Percentiles rank a stretch among this genome's conserved stretches.
phyloP scores from a whole-genome alignment of 495 filamentous ascomycete genomes.

The Aspergillus nidulans region DNA sequence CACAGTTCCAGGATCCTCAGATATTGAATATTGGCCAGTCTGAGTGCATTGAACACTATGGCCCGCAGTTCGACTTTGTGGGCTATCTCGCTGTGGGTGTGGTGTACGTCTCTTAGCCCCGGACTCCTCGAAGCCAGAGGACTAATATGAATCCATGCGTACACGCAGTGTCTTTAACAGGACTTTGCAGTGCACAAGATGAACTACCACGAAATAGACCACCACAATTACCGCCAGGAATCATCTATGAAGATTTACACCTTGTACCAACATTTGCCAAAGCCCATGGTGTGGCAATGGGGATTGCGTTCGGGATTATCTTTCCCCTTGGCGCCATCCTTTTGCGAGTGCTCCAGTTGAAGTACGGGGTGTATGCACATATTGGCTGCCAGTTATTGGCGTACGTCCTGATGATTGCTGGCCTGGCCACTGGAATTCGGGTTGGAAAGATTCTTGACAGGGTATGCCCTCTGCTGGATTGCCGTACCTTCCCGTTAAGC shows the following conservation, averaged over 20 bases:
- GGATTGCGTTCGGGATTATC: conserved; percentile 8
- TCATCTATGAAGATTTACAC: conserved; percentile 14
- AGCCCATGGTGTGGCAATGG: conserved; percentile 12
- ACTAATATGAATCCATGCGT: background rate
- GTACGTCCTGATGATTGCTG: conserved; percentile 10
- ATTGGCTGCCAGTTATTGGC: conserved; percentile 6
- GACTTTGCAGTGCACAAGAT: background rate
- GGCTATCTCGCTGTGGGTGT: background rate
- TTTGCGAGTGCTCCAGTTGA: conserved; percentile 6
- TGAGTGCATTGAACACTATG: background rate
- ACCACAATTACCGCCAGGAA: background rate
- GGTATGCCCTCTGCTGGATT: background rate
- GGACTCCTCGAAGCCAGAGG: background rate
- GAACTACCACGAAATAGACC: background rate
- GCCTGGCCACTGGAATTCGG: conserved; percentile 12
- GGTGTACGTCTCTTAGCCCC: background rate
- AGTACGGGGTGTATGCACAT: conserved; percentile 3
- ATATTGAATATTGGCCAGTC: background rate
- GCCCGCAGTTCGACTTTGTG: background rate
- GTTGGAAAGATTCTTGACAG: conserved; percentile 13
- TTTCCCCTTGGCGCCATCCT: conserved; percentile 12
- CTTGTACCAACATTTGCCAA: conserved; percentile 10
- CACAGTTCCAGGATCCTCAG: background rate
- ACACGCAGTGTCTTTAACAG: background rate
- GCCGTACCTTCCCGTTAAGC: background rate